Conservation (phyloP, 2,329 filamentous ascomycete genomes). For the Calonectria crousiana region DNA sequence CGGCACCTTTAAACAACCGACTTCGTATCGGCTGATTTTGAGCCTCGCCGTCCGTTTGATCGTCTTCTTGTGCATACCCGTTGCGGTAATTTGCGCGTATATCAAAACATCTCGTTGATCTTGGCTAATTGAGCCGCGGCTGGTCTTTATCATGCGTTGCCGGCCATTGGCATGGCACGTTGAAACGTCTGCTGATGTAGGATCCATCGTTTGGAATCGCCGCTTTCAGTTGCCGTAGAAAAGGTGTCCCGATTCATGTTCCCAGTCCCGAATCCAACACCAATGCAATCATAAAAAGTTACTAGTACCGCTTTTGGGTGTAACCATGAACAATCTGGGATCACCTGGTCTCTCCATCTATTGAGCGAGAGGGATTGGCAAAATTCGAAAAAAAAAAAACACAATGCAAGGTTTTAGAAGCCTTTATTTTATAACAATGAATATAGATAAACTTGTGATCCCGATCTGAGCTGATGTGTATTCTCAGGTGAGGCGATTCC, state of each 20-base stretch:
- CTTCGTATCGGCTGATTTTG: background rate
- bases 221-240: background rate
- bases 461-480: background rate
- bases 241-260: background rate
- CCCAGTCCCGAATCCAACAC: background rate
- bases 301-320: background rate
- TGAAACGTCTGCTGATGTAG: background rate
- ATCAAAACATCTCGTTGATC: background rate
- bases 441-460: background rate
- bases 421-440: background rate
- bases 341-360: too few species aligned
- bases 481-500: background rate
- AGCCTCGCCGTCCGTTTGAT: background rate
- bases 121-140: background rate
- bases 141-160: background rate
- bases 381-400: background rate
- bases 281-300: background rate
- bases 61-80: background rate
- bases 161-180: background rate
- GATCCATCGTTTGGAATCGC: background rate
- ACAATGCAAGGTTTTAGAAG: background rate
- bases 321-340: too few species aligned
- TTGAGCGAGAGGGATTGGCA: background rate
- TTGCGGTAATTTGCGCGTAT: background rate
- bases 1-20: background rate